Evolutionary conservation across 78 protist genomes (phyloP).

Genomic region (Bodo saltans): DNA sequence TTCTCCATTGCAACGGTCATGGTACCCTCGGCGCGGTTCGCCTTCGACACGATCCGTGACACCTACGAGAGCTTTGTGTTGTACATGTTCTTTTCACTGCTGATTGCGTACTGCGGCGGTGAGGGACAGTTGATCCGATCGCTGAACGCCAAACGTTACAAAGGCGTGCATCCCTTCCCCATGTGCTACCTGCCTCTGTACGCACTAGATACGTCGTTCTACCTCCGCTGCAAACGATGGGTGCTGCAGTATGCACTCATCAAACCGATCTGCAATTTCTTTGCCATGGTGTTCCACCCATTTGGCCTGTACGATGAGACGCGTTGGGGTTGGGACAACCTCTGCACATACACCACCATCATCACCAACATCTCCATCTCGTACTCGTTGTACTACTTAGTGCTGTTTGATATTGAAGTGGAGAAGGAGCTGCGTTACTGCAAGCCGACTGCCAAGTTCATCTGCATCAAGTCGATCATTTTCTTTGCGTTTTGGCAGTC

Average conservation of each 20-base stretch:
- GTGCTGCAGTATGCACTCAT: constrained; percentile 52
- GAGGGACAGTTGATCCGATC: constrained; percentile 36
- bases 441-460: constrained; percentile 54
- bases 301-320: neutral
- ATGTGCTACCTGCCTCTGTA: constrained; percentile 35
- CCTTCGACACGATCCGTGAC: constrained; percentile 54
- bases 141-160: constrained; percentile 41
- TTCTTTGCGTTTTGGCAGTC: constrained; percentile 38
- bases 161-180: constrained; percentile 34
- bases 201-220: constrained; percentile 35
- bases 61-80: constrained; percentile 58
- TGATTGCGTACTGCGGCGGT: constrained; percentile 43
- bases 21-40: constrained; percentile 33
- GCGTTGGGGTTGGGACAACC: neutral
- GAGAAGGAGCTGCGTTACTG: constrained; percentile 44
- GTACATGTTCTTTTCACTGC: constrained; percentile 46
- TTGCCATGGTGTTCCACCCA: neutral
- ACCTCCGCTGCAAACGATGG: constrained; percentile 37
- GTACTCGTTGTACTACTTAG: constrained; percentile 52
- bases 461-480: constrained; percentile 55
- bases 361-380: constrained; percentile 45
- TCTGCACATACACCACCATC: constrained; percentile 40
- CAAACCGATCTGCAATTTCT: neutral
- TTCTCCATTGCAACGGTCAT: constrained; percentile 47
- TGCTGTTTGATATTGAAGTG: constrained; percentile 42